These are phyloP conservation scores for Clonostachys rosea DNA, from an alignment of 2,329 filamentous ascomycete genomes.

Conservation along the genomic window DNA sequence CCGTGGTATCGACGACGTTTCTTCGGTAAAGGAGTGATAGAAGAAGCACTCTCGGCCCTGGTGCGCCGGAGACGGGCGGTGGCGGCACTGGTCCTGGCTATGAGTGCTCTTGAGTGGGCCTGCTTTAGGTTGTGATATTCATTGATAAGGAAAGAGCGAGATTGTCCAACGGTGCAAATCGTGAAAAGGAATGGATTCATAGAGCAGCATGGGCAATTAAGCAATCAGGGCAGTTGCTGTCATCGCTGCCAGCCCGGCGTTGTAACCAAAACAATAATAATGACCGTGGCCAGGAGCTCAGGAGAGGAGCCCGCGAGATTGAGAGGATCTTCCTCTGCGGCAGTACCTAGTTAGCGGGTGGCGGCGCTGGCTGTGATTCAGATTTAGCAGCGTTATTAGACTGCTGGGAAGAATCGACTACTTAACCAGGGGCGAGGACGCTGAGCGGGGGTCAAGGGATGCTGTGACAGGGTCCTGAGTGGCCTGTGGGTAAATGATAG, in stretches of 20 bases:
- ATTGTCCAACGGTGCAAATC: conserved; percentile 41
- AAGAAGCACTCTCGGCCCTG: conserved; percentile 26
- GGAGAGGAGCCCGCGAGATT: too few species aligned
- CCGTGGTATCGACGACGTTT: conserved; percentile 24
- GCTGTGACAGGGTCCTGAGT: too few species aligned
- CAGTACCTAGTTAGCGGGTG: too few species aligned
- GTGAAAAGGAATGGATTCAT: conserved; percentile 44
- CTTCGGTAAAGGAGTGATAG: conserved; percentile 22
- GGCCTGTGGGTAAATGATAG: too few species aligned
- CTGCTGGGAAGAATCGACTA: too few species aligned
- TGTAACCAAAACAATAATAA: background rate
- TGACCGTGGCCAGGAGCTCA: too few species aligned
- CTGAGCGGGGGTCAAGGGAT: too few species aligned
- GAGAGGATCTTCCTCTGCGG: too few species aligned
- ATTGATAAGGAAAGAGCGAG: conserved; percentile 37
- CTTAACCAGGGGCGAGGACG: too few species aligned
- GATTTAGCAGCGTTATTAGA: too few species aligned
- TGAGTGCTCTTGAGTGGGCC: conserved; percentile 31
- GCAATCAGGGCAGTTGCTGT: background rate
- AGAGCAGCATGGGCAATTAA: conserved; percentile 12
- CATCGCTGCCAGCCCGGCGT: conserved; percentile 2
- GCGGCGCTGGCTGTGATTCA: too few species aligned
- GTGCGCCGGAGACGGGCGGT: conserved; percentile 31
- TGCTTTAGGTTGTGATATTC: conserved; percentile 34
- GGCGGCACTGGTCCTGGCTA: conserved; percentile 34